These are phyloP conservation scores for Penicillium canariense DNA, from an alignment of 495 filamentous ascomycete species.

Conservation along the genomic window DNA sequence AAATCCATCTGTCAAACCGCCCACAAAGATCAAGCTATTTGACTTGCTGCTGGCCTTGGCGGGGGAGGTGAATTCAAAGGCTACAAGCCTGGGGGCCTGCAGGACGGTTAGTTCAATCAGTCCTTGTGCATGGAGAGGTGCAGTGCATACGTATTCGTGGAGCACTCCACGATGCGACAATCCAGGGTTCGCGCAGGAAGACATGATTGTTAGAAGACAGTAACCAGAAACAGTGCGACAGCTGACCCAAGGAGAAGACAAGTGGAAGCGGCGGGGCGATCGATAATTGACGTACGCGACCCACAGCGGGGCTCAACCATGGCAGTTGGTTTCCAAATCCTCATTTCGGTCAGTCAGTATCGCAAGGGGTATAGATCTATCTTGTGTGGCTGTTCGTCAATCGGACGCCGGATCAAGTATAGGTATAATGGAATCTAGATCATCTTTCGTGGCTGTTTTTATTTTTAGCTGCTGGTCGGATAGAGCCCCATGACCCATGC, in stretches of 20 bases:
- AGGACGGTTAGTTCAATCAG: conserved; percentile 6
- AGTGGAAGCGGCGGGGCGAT: conserved; percentile 1
- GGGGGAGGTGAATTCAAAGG: conserved; percentile 54
- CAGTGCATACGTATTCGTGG: conserved; percentile 38
- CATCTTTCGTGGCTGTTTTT: background rate
- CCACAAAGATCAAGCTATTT: conserved; percentile 79
- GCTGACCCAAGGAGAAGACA: background rate
- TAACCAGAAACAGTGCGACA: background rate
- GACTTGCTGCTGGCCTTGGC: conserved; percentile 29
- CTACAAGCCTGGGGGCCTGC: conserved; percentile 53
- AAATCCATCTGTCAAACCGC: conserved; percentile 79
- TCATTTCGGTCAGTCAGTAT: no score
- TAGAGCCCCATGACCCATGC: background rate
- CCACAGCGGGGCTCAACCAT: conserved; percentile 16
- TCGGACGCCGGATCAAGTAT: no score
- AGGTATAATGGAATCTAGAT: no score
- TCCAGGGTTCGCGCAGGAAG: conserved; percentile 7
- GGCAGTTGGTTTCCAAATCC: background rate
- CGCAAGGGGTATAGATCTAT: no score
- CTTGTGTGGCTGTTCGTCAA: no score
- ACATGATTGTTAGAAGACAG: conserved; percentile 11
- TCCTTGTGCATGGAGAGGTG: background rate
- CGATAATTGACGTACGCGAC: conserved; percentile 12
- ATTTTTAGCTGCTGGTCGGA: background rate
- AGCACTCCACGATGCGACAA: conserved; percentile 33